These are phyloP conservation scores for Calamus simplicifolius DNA, from an alignment of 176 grass and related monocot species.

Conservation along the genomic window DNA sequence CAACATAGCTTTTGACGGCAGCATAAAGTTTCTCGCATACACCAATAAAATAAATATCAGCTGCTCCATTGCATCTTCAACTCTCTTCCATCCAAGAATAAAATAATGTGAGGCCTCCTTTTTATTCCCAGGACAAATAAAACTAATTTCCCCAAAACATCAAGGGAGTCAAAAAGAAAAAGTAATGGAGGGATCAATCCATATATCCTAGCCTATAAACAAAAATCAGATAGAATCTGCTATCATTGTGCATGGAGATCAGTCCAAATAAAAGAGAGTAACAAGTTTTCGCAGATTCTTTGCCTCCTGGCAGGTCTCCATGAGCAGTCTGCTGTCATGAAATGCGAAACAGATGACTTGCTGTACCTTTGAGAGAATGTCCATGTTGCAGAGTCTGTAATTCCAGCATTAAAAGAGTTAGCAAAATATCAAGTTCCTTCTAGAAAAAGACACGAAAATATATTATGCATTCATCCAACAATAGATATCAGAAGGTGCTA, in stretches of 20 bases:
- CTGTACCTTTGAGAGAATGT: constrained; percentile 92
- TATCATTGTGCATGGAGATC: not conserved
- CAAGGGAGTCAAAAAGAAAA: constrained; percentile 17
- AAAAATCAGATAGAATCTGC: constrained; percentile 20
- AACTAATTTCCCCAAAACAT: no score
- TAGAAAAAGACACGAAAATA: no score
- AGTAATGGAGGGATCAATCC: constrained; percentile 16
- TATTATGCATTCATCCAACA: no score
- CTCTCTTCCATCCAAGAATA: no score
- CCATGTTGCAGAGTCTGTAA: constrained; percentile 98
- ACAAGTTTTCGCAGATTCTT: constrained; percentile 95
- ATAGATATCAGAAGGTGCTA: no score
- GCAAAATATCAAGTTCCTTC: not conserved
- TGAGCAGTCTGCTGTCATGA: constrained; percentile 90
- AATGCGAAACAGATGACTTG: constrained; percentile 96
- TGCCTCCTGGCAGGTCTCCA: constrained; percentile 96
- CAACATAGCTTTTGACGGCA: no score
- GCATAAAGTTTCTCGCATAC: no score
- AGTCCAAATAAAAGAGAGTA: constrained; percentile 98
- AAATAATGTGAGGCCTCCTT: no score
- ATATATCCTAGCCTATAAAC: constrained; percentile 23
- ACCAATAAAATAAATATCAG: no score
- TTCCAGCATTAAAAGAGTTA: constrained; percentile 15
- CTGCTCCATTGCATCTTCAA: no score
- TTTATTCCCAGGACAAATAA: no score